A percentile compares a stretch with the other conserved stretches of the same genome.
phyloP scores from a whole-genome alignment of 768 basidiomycete genomes.

The Suillus brevipes region DNA sequence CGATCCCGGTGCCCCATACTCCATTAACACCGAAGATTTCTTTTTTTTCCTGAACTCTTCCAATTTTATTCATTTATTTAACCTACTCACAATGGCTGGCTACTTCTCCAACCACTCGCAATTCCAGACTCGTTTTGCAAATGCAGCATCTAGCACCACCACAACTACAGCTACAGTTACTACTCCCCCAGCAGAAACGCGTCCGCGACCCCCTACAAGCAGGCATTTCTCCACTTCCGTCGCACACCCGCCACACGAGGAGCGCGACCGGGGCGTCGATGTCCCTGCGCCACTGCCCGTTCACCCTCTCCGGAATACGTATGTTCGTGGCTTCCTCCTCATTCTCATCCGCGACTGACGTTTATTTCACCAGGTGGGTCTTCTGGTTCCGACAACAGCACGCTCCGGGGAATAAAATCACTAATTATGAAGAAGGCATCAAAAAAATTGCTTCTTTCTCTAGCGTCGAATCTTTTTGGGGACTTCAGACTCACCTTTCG shows the following conservation, averaged over 20 bases:
- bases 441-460: slow-evolving; percentile 89
- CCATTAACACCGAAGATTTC: background rate
- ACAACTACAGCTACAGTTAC: slow-evolving; percentile 4
- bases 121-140: slow-evolving; percentile 46
- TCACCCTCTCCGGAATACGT: slow-evolving; percentile 85
- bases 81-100: slow-evolving; percentile 48
- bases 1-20: background rate
- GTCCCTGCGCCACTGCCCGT: slow-evolving; percentile 40
- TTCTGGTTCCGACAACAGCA: slow-evolving; percentile 94
- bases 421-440: slow-evolving; percentile 93
- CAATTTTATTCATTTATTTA: slow-evolving; percentile 27
- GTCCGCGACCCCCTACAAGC: slow-evolving; percentile 56
- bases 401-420: slow-evolving; percentile 84
- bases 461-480: slow-evolving; percentile 97
- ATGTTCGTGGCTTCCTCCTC: slow-evolving; percentile 56
- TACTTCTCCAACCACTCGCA: slow-evolving; percentile 86
- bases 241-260: slow-evolving; percentile 31
- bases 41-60: background rate
- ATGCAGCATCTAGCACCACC: background rate
- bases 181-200: slow-evolving; percentile 21
- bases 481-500: slow-evolving; percentile 87
- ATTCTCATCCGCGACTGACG: slow-evolving; percentile 11
- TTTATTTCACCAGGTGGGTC: slow-evolving; percentile 62
- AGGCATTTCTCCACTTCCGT: slow-evolving; percentile 75
- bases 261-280: slow-evolving; percentile 28